Evolutionary conservation across 1,284 basidiomycete genomes (phyloP), one percentile per base, ranked within the genome.

Genomic region (Flammula alnicola): DNA sequence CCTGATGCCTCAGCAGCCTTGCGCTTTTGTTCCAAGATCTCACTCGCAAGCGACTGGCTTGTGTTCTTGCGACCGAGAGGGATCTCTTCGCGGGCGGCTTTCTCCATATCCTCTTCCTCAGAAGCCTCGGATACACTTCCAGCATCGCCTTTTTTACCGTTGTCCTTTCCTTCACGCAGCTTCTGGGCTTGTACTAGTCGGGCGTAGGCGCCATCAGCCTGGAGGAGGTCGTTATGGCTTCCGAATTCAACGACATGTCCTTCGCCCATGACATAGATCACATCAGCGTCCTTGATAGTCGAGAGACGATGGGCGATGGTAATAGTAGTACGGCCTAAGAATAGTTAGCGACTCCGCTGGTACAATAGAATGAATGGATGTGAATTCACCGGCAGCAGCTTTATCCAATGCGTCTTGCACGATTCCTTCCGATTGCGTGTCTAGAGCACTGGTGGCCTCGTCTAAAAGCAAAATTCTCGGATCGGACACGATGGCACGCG

Each of bases 371-470:
- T 5, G 20, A 22, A 30, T 25, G 17, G 39, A 6, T 30, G 32
- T 25, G 52, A 72, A 66, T 19, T 77, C 79, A 75, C 78, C 79
- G 25, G 83, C 80, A 8, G 92, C 78, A 46, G 95, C 95, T 70
- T 93, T 94, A 68, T 98, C 95, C 43, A 99, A 74, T 10, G 96
- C 96, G 63, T 96, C 88, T 70, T 98, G 95, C 0, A 99, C 96
- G 49, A 98, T 79, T 42, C 91, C 90, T 68, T 99, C 96, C 1
- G 84, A 88, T 65, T 92, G 85, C 1, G 93, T 94, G 69, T 98
- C 95, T 7, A 98, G 78, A 19, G 95, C 95, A 49, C 83, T 86
- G 3, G 94, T 97, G 1, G 95, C 95, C 65, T 94, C 91, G 59
- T 94, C 92, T 30, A 94, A 78, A 8, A 94, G 77, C 11, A 94